Evolutionary conservation across 345 rosid species (phyloP), one percentile per base, ranked within the genome.

Genomic region (Linum tenue): DNA sequence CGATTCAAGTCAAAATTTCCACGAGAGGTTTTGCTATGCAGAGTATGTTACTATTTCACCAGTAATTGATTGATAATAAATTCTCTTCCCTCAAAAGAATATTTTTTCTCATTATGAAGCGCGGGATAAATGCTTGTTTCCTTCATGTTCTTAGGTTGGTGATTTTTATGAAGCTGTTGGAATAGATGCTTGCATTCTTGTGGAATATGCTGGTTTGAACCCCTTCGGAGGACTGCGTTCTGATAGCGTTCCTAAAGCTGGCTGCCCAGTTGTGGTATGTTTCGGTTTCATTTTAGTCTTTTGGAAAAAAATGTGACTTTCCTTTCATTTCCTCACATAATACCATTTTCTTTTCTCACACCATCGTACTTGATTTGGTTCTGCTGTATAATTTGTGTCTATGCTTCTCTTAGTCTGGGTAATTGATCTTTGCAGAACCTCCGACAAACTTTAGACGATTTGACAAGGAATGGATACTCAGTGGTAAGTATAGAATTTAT

Each of bases 121-220:
- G 62, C 50, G 31, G 1, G 12, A 61, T 7, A 67, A 48, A 15
- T 63, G 42, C 31, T 22, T 22, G 31, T 22, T 22, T 22, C 31
- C 31, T 67, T 76, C 63, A 10, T 39, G 7, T 37, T 35, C 69
- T 41, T 83, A 92, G 97, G 98, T 92, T 38, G 98, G 98, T 44
- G 98, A 92, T 9, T 90, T 92, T 74, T 92, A 90, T 75, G 98
- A 92, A 75, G 86, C 98, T 64, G 76, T 92, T 59, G 98, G 98
- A 65, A 85, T 92, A 67, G 98, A 92, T 85, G 97, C 97, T 41
- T 92, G 98, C 72, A 72, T 92, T 72, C 92, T 92, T 38, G 98
- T 92, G 65, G 98, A 92, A 75, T 84, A 80, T 79, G 98, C 98
- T 76, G 98, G 98, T 76, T 69, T 92, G 60, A 92, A 92, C 81